Conservation (phyloP, 2,329 filamentous ascomycete species). For the Penicillium brasilianum region DNA sequence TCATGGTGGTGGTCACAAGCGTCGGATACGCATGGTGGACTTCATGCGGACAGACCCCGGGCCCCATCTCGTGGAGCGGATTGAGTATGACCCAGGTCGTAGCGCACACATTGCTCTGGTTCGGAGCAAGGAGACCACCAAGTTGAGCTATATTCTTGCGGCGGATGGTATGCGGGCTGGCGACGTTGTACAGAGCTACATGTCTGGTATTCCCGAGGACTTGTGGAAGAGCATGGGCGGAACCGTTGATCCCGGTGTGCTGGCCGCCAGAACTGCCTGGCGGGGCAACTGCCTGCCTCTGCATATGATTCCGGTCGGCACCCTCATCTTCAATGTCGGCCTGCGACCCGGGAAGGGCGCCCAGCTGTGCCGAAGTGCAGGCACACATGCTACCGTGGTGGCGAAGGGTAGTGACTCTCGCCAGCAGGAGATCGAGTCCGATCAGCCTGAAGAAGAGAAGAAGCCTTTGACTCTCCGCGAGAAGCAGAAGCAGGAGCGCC, state of each 20-base stretch:
- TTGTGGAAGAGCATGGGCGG: slow-evolving; percentile 92
- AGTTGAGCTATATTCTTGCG: slow-evolving; percentile 91
- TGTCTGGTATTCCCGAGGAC: slow-evolving; percentile 83
- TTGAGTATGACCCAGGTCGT: slow-evolving; percentile 94
- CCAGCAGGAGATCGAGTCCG: slow-evolving; percentile 60
- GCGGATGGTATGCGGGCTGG: slow-evolving; percentile 91
- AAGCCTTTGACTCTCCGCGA: slow-evolving; percentile 46
- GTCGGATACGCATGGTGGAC: slow-evolving; percentile 89
- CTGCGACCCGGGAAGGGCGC: slow-evolving; percentile 72
- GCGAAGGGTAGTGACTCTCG: slow-evolving; percentile 76
- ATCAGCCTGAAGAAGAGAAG: slow-evolving; percentile 46
- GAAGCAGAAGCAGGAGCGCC: slow-evolving; percentile 57
- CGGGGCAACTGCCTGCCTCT: slow-evolving; percentile 93
- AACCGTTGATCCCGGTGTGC: slow-evolving; percentile 88
- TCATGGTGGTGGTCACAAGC: slow-evolving; percentile 87
- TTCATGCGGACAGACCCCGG: slow-evolving; percentile 80
- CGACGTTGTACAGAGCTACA: slow-evolving; percentile 90
- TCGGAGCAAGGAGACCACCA: slow-evolving; percentile 72
- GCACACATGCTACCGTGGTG: slow-evolving; percentile 86
- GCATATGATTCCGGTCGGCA: slow-evolving; percentile 96
- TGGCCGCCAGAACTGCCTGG: slow-evolving; percentile 92
- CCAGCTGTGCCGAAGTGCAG: slow-evolving; percentile 93
- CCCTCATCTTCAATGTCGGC: slow-evolving; percentile 87
- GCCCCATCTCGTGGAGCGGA: slow-evolving; percentile 85
- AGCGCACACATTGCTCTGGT: slow-evolving; percentile 91